These are phyloP conservation scores for Termitomyces bulborhizus DNA, from an alignment of 768 basidiomycete genomes.

Conservation along the genomic window DNA sequence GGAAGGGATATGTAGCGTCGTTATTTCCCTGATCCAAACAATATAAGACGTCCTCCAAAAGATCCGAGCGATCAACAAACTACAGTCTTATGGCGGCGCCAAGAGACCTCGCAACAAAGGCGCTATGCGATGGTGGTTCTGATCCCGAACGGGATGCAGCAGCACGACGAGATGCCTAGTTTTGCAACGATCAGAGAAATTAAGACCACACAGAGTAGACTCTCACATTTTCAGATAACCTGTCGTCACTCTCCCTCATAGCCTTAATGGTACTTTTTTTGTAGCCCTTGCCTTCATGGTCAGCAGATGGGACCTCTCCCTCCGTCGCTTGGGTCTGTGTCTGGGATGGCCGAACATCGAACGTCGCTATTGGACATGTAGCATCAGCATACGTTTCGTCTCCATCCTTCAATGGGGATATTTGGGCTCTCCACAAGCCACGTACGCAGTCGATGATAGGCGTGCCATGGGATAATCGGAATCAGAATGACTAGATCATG, in stretches of 20 bases:
- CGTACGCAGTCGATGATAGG: no score
- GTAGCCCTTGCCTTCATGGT: constrained; percentile 65
- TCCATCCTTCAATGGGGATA: constrained; percentile 41
- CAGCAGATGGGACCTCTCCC: constrained; percentile 29
- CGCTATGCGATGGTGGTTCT: constrained; percentile 20
- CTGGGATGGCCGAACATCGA: constrained; percentile 54
- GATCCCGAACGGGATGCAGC: constrained; percentile 54
- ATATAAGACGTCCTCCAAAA: no score
- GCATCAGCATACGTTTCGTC: constrained; percentile 65
- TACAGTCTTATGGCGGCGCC: constrained; percentile 31
- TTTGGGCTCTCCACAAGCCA: no score
- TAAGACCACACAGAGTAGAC: background rate
- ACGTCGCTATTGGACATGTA: constrained; percentile 73
- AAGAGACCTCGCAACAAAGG: constrained; percentile 40
- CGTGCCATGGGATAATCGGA: no score
- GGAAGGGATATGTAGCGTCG: no score
- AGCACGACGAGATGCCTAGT: constrained; percentile 81
- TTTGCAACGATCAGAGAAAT: constrained; percentile 2
- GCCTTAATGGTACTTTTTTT: constrained; percentile 90
- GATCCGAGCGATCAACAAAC: background rate
- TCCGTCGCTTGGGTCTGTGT: constrained; percentile 44
- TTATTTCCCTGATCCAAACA: no score
- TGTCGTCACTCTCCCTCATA: constrained; percentile 50
- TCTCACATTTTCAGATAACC: constrained; percentile 63
- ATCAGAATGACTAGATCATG: no score